Evolutionary conservation across 1,139 yeast species (phyloP).

Genomic region (Nadsonia starkeyi-henricii): DNA sequence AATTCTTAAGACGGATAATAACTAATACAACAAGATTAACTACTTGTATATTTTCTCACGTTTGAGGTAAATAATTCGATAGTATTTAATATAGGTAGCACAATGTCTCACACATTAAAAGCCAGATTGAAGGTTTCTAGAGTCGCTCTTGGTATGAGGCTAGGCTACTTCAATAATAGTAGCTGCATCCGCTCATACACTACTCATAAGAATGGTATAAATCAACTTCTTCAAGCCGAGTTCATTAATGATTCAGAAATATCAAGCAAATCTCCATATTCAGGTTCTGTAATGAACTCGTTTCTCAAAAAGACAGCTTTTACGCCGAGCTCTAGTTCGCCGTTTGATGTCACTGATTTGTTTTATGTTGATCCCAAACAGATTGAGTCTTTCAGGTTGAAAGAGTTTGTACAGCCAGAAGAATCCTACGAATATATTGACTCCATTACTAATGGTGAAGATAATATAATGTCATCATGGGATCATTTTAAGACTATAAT

Average conservation of each 20-base stretch:
- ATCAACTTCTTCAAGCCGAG: background rate
- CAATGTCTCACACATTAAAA: background rate
- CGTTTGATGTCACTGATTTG: background rate
- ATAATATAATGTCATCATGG: background rate
- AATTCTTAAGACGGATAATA: no score
- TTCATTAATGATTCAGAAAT: background rate
- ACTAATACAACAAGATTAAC: no score
- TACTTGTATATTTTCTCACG: no score
- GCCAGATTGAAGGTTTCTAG: background rate
- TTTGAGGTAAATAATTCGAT: no score
- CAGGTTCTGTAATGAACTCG: background rate
- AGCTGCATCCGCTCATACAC: background rate
- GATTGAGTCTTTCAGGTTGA: background rate
- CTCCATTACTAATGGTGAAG: background rate
- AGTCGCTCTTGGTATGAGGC: background rate
- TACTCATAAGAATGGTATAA: background rate
- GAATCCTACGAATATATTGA: background rate
- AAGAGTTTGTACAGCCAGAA: background rate
- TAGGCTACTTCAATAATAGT: background rate
- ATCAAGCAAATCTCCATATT: background rate
- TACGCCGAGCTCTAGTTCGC: background rate
- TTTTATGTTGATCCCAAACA: background rate
- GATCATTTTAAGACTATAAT: background rate
- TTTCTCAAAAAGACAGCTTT: background rate
- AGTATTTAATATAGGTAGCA: no score